A percentile compares a stretch with the other conserved stretches of the same genome.
phyloP scores from a whole-genome alignment of 2,329 filamentous ascomycete species.

The Botrytis deweyae region DNA sequence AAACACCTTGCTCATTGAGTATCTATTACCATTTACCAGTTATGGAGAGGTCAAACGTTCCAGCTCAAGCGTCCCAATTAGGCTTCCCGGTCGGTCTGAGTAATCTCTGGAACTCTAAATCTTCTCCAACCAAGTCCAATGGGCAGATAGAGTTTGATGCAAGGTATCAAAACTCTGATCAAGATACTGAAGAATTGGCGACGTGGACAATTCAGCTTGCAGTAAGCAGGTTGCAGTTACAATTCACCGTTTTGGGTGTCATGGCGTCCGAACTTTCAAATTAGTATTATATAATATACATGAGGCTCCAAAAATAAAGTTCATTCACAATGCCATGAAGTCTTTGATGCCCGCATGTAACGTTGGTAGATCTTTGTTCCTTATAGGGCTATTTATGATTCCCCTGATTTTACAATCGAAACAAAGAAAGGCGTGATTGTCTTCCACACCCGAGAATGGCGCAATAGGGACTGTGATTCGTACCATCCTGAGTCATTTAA shows the following conservation, averaged over 20 bases:
- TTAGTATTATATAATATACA: background rate
- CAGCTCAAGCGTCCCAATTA: no score
- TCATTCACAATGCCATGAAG: background rate
- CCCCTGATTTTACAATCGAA: slow-evolving; percentile 11
- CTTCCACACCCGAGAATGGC: slow-evolving; percentile 17
- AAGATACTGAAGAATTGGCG: background rate
- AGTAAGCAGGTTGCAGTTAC: background rate
- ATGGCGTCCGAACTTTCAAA: background rate
- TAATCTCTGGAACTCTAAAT: background rate
- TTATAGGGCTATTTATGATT: background rate
- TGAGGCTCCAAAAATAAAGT: background rate
- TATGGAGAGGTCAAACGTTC: background rate
- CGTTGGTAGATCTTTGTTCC: background rate
- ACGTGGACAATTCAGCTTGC: background rate
- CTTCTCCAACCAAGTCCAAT: background rate
- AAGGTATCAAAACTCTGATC: background rate
- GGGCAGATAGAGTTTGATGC: background rate
- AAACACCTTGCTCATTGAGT: background rate
- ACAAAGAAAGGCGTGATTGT: slow-evolving; percentile 22
- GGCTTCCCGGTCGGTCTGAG: background rate
- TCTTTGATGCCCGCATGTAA: background rate
- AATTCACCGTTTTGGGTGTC: background rate
- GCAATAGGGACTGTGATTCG: slow-evolving; percentile 16
- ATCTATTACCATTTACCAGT: background rate
- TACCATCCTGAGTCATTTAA: slow-evolving; percentile 19